These are phyloP conservation scores for Herpetomonas muscarum DNA, from an alignment of 208 protist species.

Conservation along the genomic window DNA sequence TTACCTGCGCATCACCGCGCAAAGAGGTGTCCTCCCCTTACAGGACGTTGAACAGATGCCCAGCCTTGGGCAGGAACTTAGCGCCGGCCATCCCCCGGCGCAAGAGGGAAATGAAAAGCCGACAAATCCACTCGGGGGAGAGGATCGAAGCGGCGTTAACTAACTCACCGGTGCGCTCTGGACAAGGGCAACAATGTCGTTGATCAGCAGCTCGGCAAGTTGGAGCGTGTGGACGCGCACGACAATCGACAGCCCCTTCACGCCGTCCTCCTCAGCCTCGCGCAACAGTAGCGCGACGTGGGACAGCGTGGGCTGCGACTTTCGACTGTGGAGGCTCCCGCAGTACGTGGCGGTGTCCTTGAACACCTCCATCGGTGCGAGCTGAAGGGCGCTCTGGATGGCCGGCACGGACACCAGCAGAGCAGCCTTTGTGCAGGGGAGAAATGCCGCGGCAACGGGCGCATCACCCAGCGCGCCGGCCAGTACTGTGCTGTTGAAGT, in stretches of 20 bases:
- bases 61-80: too few species aligned
- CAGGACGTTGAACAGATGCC: too few species aligned
- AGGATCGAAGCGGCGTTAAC: not conserved
- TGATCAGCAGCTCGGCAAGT: conserved; percentile 50
- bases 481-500: conserved; percentile 42
- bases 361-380: conserved; percentile 60
- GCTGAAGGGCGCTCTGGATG: conserved; percentile 30
- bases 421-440: conserved; percentile 34
- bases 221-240: conserved; percentile 42
- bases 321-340: conserved; percentile 53
- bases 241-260: conserved; percentile 33
- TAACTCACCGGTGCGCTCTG: not conserved
- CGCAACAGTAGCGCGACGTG: conserved; percentile 69
- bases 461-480: conserved; percentile 18
- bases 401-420: conserved; percentile 27
- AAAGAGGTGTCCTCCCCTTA: too few species aligned
- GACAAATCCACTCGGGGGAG: conserved; percentile 3
- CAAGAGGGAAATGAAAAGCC: conserved; percentile 1
- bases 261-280: conserved; percentile 32
- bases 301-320: conserved; percentile 25
- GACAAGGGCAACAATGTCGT: conserved; percentile 40
- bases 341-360: conserved; percentile 60
- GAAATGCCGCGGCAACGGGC: conserved; percentile 39
- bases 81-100: not conserved
- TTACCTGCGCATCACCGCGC: too few species aligned